A percentile compares a stretch with the other conserved stretches of the same genome.
phyloP scores from a whole-genome alignment of 805 yeast genomes.

The Wickerhamiella hasegawae region DNA sequence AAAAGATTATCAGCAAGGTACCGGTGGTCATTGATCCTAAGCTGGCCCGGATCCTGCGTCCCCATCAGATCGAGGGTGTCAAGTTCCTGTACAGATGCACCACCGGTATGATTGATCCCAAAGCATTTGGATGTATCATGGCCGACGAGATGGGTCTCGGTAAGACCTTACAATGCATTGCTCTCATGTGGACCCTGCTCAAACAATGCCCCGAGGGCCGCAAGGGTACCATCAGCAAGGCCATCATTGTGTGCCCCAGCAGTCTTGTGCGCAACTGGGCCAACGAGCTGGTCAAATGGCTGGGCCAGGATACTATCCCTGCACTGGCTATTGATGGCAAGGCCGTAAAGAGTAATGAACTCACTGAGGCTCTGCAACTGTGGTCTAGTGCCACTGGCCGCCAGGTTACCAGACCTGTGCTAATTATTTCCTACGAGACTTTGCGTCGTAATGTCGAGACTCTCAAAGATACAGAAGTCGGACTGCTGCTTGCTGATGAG shows the following conservation, averaged over 20 bases:
- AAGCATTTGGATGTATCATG: conserved; percentile 93
- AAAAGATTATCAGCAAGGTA: conserved; percentile 52
- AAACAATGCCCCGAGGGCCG: conserved; percentile 79
- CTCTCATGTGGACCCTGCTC: conserved; percentile 83
- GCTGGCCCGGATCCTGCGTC: conserved; percentile 68
- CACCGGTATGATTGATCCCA: conserved; percentile 45
- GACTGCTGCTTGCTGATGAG: conserved; percentile 73
- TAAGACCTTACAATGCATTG: conserved; percentile 75
- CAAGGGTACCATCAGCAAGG: conserved; percentile 67
- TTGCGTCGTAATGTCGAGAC: conserved; percentile 69
- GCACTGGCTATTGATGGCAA: conserved; percentile 91
- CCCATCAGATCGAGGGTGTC: conserved; percentile 95
- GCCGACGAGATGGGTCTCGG: conserved; percentile 97
- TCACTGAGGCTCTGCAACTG: conserved; percentile 48
- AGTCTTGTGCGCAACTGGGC: conserved; percentile 95
- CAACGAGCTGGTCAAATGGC: conserved; percentile 86
- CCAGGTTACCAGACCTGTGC: conserved; percentile 78
- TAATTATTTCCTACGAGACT: conserved; percentile 90
- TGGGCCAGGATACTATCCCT: conserved; percentile 78
- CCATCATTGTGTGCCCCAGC: conserved; percentile 89
- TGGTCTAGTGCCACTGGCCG: conserved; percentile 88
- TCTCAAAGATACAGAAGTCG: conserved; percentile 62
- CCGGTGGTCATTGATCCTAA: conserved; percentile 93
- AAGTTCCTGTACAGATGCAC: conserved; percentile 81
- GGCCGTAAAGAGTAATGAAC: conserved; percentile 46